Evolutionary conservation across 805 yeast genomes (phyloP).

Genomic region (Peterozyma xylosa): DNA sequence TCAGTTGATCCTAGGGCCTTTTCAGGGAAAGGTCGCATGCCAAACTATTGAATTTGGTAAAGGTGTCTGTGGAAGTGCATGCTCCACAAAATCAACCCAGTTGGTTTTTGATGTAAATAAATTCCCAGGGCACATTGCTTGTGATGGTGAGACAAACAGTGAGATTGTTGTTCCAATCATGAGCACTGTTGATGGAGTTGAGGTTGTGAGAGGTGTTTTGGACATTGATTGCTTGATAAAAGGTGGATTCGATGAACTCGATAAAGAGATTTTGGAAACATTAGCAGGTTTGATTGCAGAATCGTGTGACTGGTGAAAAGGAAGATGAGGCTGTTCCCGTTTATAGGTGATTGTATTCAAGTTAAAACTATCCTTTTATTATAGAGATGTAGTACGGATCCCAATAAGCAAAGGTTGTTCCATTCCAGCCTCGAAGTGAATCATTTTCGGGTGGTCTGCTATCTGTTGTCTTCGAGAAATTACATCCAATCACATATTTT

Average conservation of each 20-base stretch:
- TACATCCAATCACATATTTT: too few relatives aligned
- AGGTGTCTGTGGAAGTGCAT: conserved; percentile 94
- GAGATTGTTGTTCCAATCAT: conserved; percentile 87
- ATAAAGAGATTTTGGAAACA: conserved; percentile 48
- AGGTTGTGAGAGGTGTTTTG: conserved; percentile 58
- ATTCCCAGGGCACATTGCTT: conserved; percentile 92
- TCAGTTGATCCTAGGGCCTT: conserved; percentile 77
- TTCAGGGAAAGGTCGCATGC: conserved; percentile 96
- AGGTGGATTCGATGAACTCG: conserved; percentile 63
- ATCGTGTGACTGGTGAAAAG: conserved; percentile 41
- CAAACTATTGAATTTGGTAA: conserved; percentile 69
- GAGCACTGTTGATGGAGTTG: conserved; percentile 21
- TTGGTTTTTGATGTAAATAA: conserved; percentile 69
- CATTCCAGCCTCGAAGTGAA: too few relatives aligned
- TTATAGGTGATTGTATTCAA: too few relatives aligned
- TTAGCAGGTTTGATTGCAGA: conserved; percentile 46
- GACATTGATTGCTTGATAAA: conserved; percentile 73
- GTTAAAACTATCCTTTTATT: too few relatives aligned
- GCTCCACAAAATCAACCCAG: conserved; percentile 49
- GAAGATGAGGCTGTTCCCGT: too few relatives aligned
- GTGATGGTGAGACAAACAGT: conserved; percentile 91
- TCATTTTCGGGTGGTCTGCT: too few relatives aligned
- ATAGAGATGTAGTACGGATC: too few relatives aligned
- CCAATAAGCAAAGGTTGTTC: too few relatives aligned
- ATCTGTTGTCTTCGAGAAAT: too few relatives aligned